Base-by-base conservation (phyloP, 2,329 filamentous ascomycete genomes). In the Lizonia empirigonia region DNA sequence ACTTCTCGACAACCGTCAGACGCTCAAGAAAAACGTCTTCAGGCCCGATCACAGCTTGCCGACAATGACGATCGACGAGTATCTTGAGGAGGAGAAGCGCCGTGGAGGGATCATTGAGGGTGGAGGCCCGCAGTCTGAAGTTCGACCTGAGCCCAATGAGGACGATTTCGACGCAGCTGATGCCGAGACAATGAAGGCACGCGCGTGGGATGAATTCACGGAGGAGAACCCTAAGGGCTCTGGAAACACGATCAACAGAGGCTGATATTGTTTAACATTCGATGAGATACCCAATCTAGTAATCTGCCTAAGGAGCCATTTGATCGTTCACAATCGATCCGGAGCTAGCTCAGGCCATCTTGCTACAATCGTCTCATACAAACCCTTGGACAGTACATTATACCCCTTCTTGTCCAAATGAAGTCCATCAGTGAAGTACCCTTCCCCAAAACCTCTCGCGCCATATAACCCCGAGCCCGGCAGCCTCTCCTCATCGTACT, bases 61-160 rank as follows among this genome's bases (percentile, higher is more conserved):
- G 1, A 97, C 94, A 3, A 97, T 99, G 94, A 90, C 85, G 1
- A 97, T 99, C 55, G 94, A 99, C 63, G 94, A 99, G 76, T 99
- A 97, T 68, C 79, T 99, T 13, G 94, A 95, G 44, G 93, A 97
- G 74, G 94, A 97, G 77, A 83, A 83, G 67, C 82, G 84, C 60
- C 80, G 89, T 56, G 94, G 94, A 13, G 90, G 90, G 16, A 92
- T 99, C 51, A 90, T 97, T 47, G 89, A 97, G 68, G 94, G 92
- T 27, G 91, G 91, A 23, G 92, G 92, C 15, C 89, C 89, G 64
- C 84, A 87, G 59, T 89, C 86, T 61, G 84, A 82, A 13, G 77
- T 84, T 20, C 80, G 81, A 57, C 83, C 86, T 1, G 86, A 91
- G 71, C 83, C 89, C 5, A 89, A 99, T 69, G 94, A 97, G 77